phyloP scores from a whole-genome alignment of 441 rosid species.

The Eruca vesicaria region DNA sequence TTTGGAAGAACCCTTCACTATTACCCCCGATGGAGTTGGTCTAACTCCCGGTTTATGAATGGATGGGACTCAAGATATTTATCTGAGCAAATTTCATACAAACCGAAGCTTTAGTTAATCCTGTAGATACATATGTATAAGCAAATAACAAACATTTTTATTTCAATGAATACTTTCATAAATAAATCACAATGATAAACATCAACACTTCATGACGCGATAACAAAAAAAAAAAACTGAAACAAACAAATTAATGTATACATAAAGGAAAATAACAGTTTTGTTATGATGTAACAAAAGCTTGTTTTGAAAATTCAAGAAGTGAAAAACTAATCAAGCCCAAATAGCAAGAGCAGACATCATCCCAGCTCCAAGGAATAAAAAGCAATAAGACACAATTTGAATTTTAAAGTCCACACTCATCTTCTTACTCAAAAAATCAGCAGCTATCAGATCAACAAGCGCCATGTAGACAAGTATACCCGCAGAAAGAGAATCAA shows the following conservation, averaged over 20 bases:
- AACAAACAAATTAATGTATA: not conserved
- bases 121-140: not conserved
- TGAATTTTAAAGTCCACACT: slow-evolving; percentile 75
- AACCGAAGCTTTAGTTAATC: not conserved
- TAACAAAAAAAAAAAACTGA: not conserved
- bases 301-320: not conserved
- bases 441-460: slow-evolving; percentile 78
- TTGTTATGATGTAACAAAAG: not conserved
- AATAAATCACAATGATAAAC: not conserved
- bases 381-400: slow-evolving; percentile 61
- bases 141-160: not conserved
- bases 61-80: not conserved
- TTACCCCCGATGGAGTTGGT: too few species aligned
- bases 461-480: slow-evolving; percentile 88
- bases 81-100: not conserved
- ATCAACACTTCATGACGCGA: not conserved
- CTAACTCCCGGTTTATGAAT: too few species aligned
- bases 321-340: slow-evolving; percentile 43
- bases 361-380: slow-evolving; percentile 79
- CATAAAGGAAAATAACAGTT: not conserved
- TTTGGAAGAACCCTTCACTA: too few species aligned
- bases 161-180: not conserved
- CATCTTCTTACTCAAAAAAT: slow-evolving; percentile 81
- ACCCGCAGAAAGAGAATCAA: slow-evolving; percentile 84
- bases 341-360: slow-evolving; percentile 83